A percentile compares a stretch with the other conserved stretches of the same genome.
Conservation (phyloP, 352 stramenopile genomes). For the Phytophthora citrophthora region DNA sequence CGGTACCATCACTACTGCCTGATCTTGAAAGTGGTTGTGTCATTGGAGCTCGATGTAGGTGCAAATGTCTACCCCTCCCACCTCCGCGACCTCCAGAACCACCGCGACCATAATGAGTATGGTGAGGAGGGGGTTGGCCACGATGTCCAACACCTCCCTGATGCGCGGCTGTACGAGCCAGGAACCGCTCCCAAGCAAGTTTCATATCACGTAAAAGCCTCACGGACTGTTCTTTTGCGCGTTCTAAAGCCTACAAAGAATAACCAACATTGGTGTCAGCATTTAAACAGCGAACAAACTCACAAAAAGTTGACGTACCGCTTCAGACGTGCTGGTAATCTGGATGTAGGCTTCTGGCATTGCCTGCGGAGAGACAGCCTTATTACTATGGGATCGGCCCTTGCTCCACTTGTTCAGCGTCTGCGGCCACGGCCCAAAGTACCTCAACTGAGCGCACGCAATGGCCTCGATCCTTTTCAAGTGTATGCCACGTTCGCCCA, state of each 20-base stretch:
- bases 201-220: constrained; percentile 59
- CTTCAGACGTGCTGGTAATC: constrained; percentile 58
- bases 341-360: constrained; percentile 53
- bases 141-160: constrained; percentile 16
- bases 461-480: constrained; percentile 70
- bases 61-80: constrained; percentile 29
- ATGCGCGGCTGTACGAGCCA: constrained; percentile 12
- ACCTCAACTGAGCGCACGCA: constrained; percentile 60
- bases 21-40: constrained; percentile 12
- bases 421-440: constrained; percentile 50
- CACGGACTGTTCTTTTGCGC: constrained; percentile 59
- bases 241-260: constrained; percentile 34
- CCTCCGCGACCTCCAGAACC: constrained; percentile 13
- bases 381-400: constrained; percentile 14
- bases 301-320: constrained; percentile 32
- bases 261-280: constrained; percentile 6
- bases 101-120: constrained; percentile 22
- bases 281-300: constrained; percentile 4
- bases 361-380: constrained; percentile 9
- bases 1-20: constrained; percentile 10
- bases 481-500: constrained; percentile 69
- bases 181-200: constrained; percentile 59
- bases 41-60: constrained; percentile 32
- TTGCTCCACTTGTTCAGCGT: constrained; percentile 34
- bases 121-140: constrained; percentile 21